A percentile compares a stretch with the other conserved stretches of the same genome.
Evolutionary conservation across 306 rosid species (phyloP).

Genomic region (Castanospermum australe): DNA sequence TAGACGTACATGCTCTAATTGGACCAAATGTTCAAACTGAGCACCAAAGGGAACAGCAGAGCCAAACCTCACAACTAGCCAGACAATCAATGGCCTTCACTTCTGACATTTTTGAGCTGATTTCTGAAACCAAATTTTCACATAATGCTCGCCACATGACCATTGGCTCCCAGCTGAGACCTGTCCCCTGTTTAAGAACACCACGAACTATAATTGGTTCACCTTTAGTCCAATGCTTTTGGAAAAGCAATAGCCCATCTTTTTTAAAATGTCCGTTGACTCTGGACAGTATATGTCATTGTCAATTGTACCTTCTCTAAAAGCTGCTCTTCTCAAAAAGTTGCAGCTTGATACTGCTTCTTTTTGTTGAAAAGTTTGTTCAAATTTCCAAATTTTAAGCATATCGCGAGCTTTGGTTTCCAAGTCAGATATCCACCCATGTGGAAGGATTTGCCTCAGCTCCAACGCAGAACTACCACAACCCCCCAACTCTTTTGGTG

Average conservation of each 20-base stretch:
- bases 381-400: conserved; percentile 23
- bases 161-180: conserved; percentile 95
- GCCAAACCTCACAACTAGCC: conserved; percentile 80
- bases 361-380: conserved; percentile 29
- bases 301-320: conserved; percentile 44
- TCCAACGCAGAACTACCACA: conserved; percentile 56
- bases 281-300: conserved; percentile 55
- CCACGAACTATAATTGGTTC: conserved; percentile 73
- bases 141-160: conserved; percentile 88
- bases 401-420: conserved; percentile 47
- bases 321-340: conserved; percentile 48
- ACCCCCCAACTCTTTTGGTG: conserved; percentile 66
- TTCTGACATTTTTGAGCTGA: conserved; percentile 55
- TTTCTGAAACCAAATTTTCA: conserved; percentile 47
- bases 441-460: conserved; percentile 64
- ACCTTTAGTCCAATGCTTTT: conserved; percentile 65
- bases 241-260: conserved; percentile 46
- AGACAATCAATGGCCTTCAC: conserved; percentile 90
- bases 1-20: background rate
- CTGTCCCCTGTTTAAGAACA: conserved; percentile 66
- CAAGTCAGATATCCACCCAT: conserved; percentile 58
- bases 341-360: conserved; percentile 24
- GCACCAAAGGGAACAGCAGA: conserved; percentile 2
- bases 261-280: conserved; percentile 36
- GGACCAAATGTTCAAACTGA: conserved; percentile 1